phyloP scores from a whole-genome alignment of 441 rosid genomes.

The Raphanus hybrid region DNA sequence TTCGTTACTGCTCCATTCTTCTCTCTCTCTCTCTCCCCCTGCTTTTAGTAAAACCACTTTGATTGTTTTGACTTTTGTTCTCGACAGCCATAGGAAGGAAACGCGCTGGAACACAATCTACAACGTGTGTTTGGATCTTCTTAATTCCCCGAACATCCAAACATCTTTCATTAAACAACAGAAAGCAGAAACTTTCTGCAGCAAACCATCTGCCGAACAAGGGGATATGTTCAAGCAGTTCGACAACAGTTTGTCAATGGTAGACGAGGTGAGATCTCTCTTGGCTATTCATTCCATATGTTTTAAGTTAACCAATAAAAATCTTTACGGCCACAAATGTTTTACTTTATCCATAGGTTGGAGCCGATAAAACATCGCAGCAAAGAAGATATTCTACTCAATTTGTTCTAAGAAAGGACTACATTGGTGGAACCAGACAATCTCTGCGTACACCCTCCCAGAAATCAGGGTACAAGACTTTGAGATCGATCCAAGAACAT shows the following conservation, averaged over 20 bases:
- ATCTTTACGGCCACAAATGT: slow-evolving; percentile 9
- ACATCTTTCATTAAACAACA: slow-evolving; percentile 41
- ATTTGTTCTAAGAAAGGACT: slow-evolving; percentile 55
- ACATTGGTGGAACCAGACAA: slow-evolving; percentile 48
- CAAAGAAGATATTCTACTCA: slow-evolving; percentile 63
- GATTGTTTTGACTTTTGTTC: slow-evolving; percentile 25
- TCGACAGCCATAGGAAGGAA: slow-evolving; percentile 50
- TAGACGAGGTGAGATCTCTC: slow-evolving; percentile 51
- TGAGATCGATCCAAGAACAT: slow-evolving; percentile 38
- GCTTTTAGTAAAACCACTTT: slow-evolving; percentile 12
- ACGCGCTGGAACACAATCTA: slow-evolving; percentile 73
- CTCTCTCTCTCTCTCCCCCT: background rate
- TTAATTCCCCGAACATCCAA: slow-evolving; percentile 65
- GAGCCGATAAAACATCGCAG: slow-evolving; percentile 46
- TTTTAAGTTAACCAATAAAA: slow-evolving; percentile 7
- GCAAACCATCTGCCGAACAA: slow-evolving; percentile 40
- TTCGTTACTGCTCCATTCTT: slow-evolving; percentile 27
- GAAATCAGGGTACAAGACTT: slow-evolving; percentile 40
- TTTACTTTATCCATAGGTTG: slow-evolving; percentile 45
- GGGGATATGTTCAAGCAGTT: slow-evolving; percentile 57
- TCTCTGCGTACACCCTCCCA: slow-evolving; percentile 49
- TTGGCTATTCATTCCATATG: background rate
- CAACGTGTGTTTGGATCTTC: slow-evolving; percentile 69
- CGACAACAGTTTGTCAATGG: slow-evolving; percentile 58
- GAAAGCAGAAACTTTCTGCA: slow-evolving; percentile 37